A percentile compares a stretch with the other conserved stretches of the same genome.
Evolutionary conservation across 805 yeast species (phyloP).

Genomic region (Blastobotrys parvus): DNA sequence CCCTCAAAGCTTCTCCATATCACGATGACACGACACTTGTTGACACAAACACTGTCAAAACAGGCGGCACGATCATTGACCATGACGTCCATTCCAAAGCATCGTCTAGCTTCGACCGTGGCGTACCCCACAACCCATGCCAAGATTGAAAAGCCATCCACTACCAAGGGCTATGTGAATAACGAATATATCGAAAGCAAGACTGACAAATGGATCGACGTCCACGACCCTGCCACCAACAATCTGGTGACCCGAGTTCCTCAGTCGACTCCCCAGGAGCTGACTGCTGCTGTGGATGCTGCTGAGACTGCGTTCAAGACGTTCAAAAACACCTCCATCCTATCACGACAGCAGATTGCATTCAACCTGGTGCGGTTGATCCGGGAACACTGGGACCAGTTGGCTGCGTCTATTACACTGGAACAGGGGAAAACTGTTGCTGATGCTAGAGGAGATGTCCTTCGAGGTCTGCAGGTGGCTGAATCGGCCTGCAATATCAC

Average conservation of each 20-base stretch:
- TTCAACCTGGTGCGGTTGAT: conserved; percentile 60
- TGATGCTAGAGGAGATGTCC: conserved; percentile 68
- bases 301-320: conserved; percentile 54
- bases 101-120: background rate
- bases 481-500: conserved; percentile 65
- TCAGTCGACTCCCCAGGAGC: conserved; percentile 58
- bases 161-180: conserved; percentile 32
- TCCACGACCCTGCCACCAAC: conserved; percentile 71
- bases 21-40: no score
- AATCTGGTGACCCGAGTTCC: conserved; percentile 60
- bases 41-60: no score
- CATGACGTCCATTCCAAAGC: background rate
- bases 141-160: conserved; percentile 16
- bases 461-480: conserved; percentile 71
- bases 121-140: conserved; percentile 6
- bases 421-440: conserved; percentile 74
- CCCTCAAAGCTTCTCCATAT: no score
- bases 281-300: conserved; percentile 54
- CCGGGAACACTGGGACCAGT: conserved; percentile 49
- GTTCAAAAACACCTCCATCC: conserved; percentile 45
- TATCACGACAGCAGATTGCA: conserved; percentile 52
- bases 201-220: conserved; percentile 53
- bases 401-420: conserved; percentile 55
- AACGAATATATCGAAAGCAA: conserved; percentile 44
- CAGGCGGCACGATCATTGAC: no score